Evolutionary conservation across 2,329 filamentous ascomycete genomes (phyloP).

Genomic region (Fusarium denticulatum): DNA sequence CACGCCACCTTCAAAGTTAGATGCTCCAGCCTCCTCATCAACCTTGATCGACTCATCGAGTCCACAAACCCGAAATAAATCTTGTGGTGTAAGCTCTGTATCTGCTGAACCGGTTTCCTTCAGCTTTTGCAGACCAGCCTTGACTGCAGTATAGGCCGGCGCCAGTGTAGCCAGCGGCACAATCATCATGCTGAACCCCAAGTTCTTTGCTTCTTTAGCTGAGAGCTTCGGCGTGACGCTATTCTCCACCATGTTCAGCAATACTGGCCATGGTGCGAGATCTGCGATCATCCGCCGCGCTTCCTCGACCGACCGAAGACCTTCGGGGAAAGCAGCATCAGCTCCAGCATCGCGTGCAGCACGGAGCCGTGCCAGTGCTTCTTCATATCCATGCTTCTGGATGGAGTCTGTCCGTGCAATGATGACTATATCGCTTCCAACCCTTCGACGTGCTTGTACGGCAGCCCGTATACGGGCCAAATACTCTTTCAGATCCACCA

Average conservation of each 20-base stretch:
- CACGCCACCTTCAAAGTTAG: constrained; percentile 1
- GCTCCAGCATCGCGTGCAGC: background rate
- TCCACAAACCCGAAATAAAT: background rate
- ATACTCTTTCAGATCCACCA: background rate
- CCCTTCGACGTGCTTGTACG: background rate
- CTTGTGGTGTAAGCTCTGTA: background rate
- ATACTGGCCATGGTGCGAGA: background rate
- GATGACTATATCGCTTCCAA: background rate
- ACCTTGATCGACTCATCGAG: background rate
- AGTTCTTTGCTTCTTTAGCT: background rate
- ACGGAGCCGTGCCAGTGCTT: background rate
- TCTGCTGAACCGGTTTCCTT: background rate
- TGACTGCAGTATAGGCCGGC: background rate
- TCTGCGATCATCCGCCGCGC: background rate
- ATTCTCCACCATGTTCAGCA: constrained; percentile 5
- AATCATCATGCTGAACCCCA: constrained; percentile 2
- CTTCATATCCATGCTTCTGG: background rate
- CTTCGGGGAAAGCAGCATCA: background rate
- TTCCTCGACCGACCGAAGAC: background rate
- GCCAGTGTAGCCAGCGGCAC: background rate
- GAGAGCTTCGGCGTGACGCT: background rate
- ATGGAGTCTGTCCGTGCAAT: background rate
- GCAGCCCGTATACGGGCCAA: background rate
- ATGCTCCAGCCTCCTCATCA: constrained; percentile 1
- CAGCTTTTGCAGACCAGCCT: background rate